Percentiles rank a stretch among this genome's conserved stretches.
Conservation (phyloP, 2,329 filamentous ascomycete species). For the Canariomyces notabilis region DNA sequence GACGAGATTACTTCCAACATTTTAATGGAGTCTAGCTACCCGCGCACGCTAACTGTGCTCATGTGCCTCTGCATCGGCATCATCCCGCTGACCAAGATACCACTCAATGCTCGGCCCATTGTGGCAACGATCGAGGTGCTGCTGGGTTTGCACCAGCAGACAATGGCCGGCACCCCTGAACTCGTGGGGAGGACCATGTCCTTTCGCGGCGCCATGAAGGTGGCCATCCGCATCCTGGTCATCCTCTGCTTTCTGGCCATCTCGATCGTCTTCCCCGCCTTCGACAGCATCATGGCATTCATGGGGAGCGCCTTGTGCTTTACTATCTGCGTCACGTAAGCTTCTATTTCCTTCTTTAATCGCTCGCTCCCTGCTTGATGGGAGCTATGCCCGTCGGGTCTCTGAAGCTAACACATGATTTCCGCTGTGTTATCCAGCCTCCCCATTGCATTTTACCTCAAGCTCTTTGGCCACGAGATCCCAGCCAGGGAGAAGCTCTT, state of each 20-base stretch:
- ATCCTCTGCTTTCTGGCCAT: conserved; percentile 71
- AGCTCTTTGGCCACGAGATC: conserved; percentile 76
- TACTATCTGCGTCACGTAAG: conserved; percentile 79
- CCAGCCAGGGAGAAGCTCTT: conserved; percentile 55
- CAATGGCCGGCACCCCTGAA: conserved; percentile 41
- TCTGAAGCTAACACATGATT: too few species aligned
- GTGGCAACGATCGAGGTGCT: conserved; percentile 79
- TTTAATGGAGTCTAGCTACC: conserved; percentile 68
- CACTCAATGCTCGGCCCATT: conserved; percentile 82
- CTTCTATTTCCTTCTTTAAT: conserved; percentile 10
- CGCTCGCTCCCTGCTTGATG: not conserved
- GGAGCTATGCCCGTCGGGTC: not conserved
- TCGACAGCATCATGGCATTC: conserved; percentile 87
- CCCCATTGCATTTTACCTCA: conserved; percentile 82
- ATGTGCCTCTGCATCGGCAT: conserved; percentile 85
- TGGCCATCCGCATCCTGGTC: conserved; percentile 58
- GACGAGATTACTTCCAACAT: conserved; percentile 93
- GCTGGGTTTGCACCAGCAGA: conserved; percentile 59
- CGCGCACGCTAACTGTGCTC: conserved; percentile 65
- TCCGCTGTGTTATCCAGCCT: conserved; percentile 38
- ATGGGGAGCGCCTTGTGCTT: conserved; percentile 89
- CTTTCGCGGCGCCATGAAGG: conserved; percentile 54
- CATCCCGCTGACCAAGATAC: conserved; percentile 94
- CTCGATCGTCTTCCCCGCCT: conserved; percentile 64
- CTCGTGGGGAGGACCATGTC: conserved; percentile 51